phyloP scores from a whole-genome alignment of 352 stramenopile genomes.

The Pythium aristosporum region DNA sequence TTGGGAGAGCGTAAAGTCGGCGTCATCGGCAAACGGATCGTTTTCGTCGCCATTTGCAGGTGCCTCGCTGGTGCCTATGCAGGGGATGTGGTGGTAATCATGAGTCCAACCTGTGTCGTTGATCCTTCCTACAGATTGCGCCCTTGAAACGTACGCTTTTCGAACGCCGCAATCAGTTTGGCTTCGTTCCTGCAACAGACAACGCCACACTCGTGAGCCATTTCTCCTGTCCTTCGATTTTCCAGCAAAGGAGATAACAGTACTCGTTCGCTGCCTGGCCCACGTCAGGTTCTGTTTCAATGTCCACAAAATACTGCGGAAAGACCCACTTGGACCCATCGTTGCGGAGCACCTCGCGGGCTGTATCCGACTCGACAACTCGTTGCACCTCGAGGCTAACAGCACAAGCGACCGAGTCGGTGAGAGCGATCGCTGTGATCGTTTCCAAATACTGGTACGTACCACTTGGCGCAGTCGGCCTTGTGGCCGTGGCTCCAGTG shows the following conservation, averaged over 20 bases:
- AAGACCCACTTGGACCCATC: slow-evolving; percentile 78
- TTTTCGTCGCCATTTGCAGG: slow-evolving; percentile 24
- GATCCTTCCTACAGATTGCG: neutral
- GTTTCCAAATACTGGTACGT: slow-evolving; percentile 1
- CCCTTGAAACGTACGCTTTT: slow-evolving; percentile 44
- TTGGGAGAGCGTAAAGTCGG: slow-evolving; percentile 73
- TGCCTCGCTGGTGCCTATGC: slow-evolving; percentile 10
- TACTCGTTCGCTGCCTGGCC: slow-evolving; percentile 61
- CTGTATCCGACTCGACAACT: slow-evolving; percentile 42
- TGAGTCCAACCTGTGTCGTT: neutral
- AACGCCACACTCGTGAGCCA: neutral
- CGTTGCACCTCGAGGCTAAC: slow-evolving; percentile 35
- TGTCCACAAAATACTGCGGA: slow-evolving; percentile 72
- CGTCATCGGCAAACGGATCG: slow-evolving; percentile 68
- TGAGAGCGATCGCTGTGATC: slow-evolving; percentile 3
- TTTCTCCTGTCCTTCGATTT: slow-evolving; percentile 34
- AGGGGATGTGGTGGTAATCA: neutral
- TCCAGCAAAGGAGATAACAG: slow-evolving; percentile 8
- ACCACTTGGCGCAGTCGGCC: slow-evolving; percentile 58
- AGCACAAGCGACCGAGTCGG: neutral
- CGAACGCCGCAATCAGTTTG: slow-evolving; percentile 71
- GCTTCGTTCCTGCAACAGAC: slow-evolving; percentile 44
- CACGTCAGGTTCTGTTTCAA: slow-evolving; percentile 71
- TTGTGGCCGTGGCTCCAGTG: slow-evolving; percentile 79
- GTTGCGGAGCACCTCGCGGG: slow-evolving; percentile 31